phyloP scores from a whole-genome alignment of 2,329 filamentous ascomycete species.

The Ophiosphaerella korrae region DNA sequence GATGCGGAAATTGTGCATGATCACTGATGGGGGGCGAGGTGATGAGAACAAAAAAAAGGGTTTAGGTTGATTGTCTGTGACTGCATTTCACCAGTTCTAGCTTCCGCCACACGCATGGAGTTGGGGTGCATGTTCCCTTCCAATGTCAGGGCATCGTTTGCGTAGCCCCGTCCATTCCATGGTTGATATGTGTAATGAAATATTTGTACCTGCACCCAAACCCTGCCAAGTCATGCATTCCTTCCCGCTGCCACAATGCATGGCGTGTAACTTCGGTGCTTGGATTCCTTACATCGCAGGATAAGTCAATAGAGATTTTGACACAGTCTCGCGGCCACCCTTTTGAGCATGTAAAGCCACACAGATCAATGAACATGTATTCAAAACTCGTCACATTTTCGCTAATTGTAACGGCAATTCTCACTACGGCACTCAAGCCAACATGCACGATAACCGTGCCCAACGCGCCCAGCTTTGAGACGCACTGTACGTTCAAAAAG shows the following conservation, averaged over 20 bases:
- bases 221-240: slow-evolving; percentile 6
- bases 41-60: slow-evolving; percentile 6
- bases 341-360: too few relatives aligned
- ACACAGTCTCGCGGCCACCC: too few relatives aligned
- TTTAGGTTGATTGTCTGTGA: slow-evolving; percentile 6
- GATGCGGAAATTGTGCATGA: not conserved
- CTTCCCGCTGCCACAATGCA: not conserved
- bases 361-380: too few relatives aligned
- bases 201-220: slow-evolving; percentile 1
- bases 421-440: slow-evolving; percentile 6
- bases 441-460: slow-evolving; percentile 24
- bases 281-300: too few relatives aligned
- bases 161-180: not conserved
- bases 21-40: not conserved
- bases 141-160: slow-evolving; percentile 3
- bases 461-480: slow-evolving; percentile 19
- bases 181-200: slow-evolving; percentile 4
- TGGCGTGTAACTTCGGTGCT: too few relatives aligned
- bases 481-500: slow-evolving; percentile 29
- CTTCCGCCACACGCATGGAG: slow-evolving; percentile 14
- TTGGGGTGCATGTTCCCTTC: slow-evolving; percentile 12
- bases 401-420: not conserved
- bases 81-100: slow-evolving; percentile 5
- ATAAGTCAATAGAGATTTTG: too few relatives aligned
- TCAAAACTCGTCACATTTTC: not conserved